These are phyloP conservation scores for Alternaria arbusti DNA, from an alignment of 2,329 filamentous ascomycete species.

Conservation along the genomic window DNA sequence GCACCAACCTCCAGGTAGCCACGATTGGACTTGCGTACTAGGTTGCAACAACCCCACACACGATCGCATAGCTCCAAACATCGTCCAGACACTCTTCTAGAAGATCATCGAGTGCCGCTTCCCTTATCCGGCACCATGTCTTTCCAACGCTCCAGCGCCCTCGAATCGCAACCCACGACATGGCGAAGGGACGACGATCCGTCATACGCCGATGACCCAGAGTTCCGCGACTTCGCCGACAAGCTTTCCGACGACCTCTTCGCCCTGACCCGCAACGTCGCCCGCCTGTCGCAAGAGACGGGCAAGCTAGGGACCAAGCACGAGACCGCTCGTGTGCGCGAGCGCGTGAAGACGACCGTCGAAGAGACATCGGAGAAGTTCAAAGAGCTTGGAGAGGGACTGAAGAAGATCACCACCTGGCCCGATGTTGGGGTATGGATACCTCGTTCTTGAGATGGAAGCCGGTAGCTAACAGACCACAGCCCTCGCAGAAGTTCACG, in stretches of 20 bases:
- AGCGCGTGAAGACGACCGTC: constrained; percentile 85
- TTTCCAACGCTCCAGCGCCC: constrained; percentile 82
- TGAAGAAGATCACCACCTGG: constrained; percentile 88
- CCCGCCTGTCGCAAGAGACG: constrained; percentile 82
- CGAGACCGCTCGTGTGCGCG: constrained; percentile 88
- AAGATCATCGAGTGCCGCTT: not conserved
- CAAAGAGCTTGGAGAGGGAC: constrained; percentile 88
- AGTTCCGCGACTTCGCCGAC: constrained; percentile 83
- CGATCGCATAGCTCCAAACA: constrained; percentile 9
- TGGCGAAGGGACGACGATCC: constrained; percentile 73
- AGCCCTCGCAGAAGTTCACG: constrained; percentile 96
- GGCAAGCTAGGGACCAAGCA: constrained; percentile 85
- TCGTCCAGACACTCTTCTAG: not conserved
- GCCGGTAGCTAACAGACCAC: constrained; percentile 18
- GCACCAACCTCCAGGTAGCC: constrained; percentile 36
- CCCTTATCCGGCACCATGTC: constrained; percentile 67
- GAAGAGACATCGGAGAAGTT: constrained; percentile 87
- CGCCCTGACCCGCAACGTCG: constrained; percentile 85
- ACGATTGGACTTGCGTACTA: constrained; percentile 16
- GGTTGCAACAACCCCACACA: constrained; percentile 5
- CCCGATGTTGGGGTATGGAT: constrained; percentile 73
- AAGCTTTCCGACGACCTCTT: constrained; percentile 88
- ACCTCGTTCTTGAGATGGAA: constrained; percentile 8
- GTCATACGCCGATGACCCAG: constrained; percentile 87
- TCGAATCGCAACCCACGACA: constrained; percentile 79